phyloP scores from a whole-genome alignment of 2,329 filamentous ascomycete genomes.

The Lasiodiplodia citricola region DNA sequence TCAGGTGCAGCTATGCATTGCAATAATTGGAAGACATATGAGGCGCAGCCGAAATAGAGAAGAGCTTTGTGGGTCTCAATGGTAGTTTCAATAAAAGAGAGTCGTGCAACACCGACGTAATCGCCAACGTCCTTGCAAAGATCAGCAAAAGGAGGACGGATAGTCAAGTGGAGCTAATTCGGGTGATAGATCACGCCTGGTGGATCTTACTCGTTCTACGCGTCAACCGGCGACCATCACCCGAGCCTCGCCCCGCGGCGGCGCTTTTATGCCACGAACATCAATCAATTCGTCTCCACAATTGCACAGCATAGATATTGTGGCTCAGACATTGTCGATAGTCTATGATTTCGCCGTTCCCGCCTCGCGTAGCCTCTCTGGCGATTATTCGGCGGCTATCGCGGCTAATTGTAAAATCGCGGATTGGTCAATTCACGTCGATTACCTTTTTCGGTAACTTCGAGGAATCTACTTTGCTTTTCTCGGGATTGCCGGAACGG shows the following conservation, averaged over 20 bases:
- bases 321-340: neutral
- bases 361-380: neutral
- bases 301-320: neutral
- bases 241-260: neutral
- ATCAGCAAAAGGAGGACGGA: neutral
- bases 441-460: neutral
- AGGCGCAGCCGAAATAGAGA: neutral
- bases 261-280: neutral
- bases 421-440: neutral
- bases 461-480: neutral
- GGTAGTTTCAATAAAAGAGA: neutral
- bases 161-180: neutral
- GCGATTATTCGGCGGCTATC: conserved; percentile 6
- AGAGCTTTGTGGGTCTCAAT: neutral
- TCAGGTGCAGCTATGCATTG: neutral
- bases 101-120: neutral
- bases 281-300: neutral
- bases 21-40: neutral
- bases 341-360: neutral
- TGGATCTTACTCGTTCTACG: neutral
- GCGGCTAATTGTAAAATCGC: conserved; percentile 1
- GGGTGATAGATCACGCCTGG: neutral
- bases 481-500: neutral
- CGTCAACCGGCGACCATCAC: neutral
- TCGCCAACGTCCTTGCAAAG: neutral